Evolutionary conservation across 805 yeast genomes (phyloP), one percentile per base, ranked within the genome.

Genomic region (Tetrapisispora fleetii): DNA sequence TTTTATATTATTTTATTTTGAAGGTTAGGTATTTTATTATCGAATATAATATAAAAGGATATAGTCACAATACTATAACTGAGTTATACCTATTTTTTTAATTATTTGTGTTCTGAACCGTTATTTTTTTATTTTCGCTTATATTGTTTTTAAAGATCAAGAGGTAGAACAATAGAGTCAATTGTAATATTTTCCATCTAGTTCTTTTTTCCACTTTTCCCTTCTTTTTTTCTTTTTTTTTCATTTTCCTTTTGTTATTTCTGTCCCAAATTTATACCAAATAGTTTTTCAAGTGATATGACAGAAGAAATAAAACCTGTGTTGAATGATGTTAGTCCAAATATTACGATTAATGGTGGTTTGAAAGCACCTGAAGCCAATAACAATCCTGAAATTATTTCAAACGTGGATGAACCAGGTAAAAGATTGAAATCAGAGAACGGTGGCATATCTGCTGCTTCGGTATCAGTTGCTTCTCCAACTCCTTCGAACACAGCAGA

Each of bases 301-400:
- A 43, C 46, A 11, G 46, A 43, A 37, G 46, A 43, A 28, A 17
- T 37, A 37, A 40, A 37, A 36, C 40, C 38, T 3, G 41, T 28
- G 4, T 22, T 43, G 21, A 43, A 37, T 18, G 41, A 37, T 36
- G 41, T 43, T 37, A 37, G 21, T 43, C 19, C 40, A 43, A 43
- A 6, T 30, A 21, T 40, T 30, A 40, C 35, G 6, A 28, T 28
- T 8, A 40, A 43, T 36, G 13, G 19, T 36, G 21, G 16, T 10
- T 32, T 30, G 9, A 24, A 24, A 30, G 21, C 14, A 5, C 14
- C 24, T 3, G 39, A 13, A 9, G 33, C 17, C 16, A 41, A 32
- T 33, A 32, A 11, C 7, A n/a, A 16, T 9, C 8, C 27, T 18
- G 37, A 22, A 21, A 14, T 33, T 18, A 36, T 3, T 43, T 16